Conservation (phyloP, 2,329 filamentous ascomycete species). For the Aspergillus sergii region DNA sequence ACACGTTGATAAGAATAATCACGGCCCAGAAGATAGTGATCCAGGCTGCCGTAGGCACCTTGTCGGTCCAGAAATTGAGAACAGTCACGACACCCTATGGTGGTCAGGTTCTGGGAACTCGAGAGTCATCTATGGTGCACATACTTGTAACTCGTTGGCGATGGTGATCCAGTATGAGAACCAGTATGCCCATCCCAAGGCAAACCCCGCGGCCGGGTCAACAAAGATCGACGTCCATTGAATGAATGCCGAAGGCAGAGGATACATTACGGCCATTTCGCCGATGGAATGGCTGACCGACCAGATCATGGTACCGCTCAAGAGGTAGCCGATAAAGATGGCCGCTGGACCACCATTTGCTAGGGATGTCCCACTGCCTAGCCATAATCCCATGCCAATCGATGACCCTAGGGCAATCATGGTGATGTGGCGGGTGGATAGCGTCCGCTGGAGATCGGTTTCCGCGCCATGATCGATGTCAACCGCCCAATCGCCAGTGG, state of each 20-base stretch:
- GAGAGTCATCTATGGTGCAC: neutral
- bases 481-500: neutral
- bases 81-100: conserved; percentile 41
- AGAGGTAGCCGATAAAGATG: conserved; percentile 49
- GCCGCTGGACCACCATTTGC: conserved; percentile 47
- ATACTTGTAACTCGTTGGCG: conserved; percentile 46
- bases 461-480: conserved; percentile 27
- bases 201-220: conserved; percentile 46
- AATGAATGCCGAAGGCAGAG: conserved; percentile 50
- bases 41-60: conserved; percentile 48
- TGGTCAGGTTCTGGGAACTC: no score
- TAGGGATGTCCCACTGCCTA: conserved; percentile 49
- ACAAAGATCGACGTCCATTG: conserved; percentile 53
- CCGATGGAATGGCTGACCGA: conserved; percentile 51
- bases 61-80: conserved; percentile 48
- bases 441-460: conserved; percentile 40
- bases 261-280: conserved; percentile 52
- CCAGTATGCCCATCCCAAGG: conserved; percentile 53
- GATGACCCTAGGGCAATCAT: conserved; percentile 44
- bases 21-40: conserved; percentile 50
- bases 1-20: conserved; percentile 48
- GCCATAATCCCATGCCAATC: conserved; percentile 53
- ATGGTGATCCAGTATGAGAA: conserved; percentile 50
- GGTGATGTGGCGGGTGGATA: conserved; percentile 45
- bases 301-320: conserved; percentile 46